Base-by-base conservation (phyloP, 2,329 filamentous ascomycete species). In the Penicillium polonicum region DNA sequence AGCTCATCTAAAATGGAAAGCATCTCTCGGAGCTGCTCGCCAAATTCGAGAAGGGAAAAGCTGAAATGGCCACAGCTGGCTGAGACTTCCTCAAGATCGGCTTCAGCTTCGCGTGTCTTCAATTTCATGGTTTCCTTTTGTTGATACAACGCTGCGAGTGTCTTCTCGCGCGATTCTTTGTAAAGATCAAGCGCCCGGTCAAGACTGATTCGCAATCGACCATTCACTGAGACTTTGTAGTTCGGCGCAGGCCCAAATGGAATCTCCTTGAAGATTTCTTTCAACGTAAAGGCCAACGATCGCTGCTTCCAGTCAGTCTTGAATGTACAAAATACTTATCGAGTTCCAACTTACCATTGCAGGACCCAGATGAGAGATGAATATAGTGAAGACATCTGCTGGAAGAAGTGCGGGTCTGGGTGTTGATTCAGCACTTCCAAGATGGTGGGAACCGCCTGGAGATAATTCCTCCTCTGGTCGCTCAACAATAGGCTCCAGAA, bases 61-160 rank as follows among this genome's bases (percentile, higher is more conserved):
- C 90, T 93, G 71, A 97, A 99, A 74, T 97, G 92, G 0, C 94
- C 93, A 69, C 94, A 99, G 56, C 92, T 95, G n/a, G 94, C 93
- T 41, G 93, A 92, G 12, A 97, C 92, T 74, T 99, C 94, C 72
- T 99, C 94, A 57, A 96, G 92, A 72, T 97, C 94, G 2, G 93
- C 94, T 70, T 95, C 88, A 9, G 93, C 83, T 60, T 89, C 88
- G 52, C 91, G 82, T 0, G 88, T 87, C 48, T 86, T 83, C 3
- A 86, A 80, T 57, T 85, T 66, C 60, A 71, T 85, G 39, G 92
- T 80, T 65, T 92, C 87, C 59, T 92, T 91, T 51, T 85, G 89
- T 61, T 84, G 86, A 74, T 99, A 97, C 0, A 99, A 81, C 57
- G 89, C 83, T 56, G 87, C 82, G 7, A 99, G 79, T 0, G 94